Conservation (phyloP, 2,329 filamentous ascomycete species). For the Sporothrix variecibatus region DNA sequence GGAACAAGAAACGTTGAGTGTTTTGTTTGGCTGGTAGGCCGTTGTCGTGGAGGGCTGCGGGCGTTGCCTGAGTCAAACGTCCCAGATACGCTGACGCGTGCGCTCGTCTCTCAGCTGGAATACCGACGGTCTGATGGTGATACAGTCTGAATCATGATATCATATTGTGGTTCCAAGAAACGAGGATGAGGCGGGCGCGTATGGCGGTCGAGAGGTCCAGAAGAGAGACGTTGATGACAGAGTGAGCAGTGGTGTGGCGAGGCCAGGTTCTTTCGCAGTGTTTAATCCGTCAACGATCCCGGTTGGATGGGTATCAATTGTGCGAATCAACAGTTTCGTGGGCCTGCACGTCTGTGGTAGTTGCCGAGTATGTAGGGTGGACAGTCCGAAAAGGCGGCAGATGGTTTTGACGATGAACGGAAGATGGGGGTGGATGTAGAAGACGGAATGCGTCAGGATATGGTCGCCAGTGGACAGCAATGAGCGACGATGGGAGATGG, state of each 20-base stretch:
- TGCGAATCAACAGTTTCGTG: not conserved
- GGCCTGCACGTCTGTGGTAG: not conserved
- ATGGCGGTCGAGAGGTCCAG: not conserved
- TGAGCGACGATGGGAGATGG: not conserved
- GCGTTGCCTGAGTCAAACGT: constrained; percentile 9
- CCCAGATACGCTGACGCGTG: constrained; percentile 16
- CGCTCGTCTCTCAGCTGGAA: constrained; percentile 23
- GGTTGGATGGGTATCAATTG: no score
- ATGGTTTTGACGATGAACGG: constrained; percentile 2
- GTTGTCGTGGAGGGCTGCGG: constrained; percentile 30
- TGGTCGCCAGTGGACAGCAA: not conserved
- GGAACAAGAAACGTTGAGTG: constrained; percentile 25
- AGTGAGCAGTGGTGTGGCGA: not conserved
- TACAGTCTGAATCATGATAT: constrained; percentile 29
- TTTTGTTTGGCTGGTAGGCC: constrained; percentile 16
- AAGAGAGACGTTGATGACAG: not conserved
- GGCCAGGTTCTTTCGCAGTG: not conserved
- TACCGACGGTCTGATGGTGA: constrained; percentile 20
- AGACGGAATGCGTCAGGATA: constrained; percentile 20
- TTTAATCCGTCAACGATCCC: not conserved
- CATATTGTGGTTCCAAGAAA: constrained; percentile 20
- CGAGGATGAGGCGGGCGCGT: constrained; percentile 5
- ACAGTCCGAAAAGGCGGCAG: not conserved
- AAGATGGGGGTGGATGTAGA: constrained; percentile 14
- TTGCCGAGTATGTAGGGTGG: not conserved